These are phyloP conservation scores for Candida labiduridarum DNA, from an alignment of 1,139 yeast species.

Conservation along the genomic window DNA sequence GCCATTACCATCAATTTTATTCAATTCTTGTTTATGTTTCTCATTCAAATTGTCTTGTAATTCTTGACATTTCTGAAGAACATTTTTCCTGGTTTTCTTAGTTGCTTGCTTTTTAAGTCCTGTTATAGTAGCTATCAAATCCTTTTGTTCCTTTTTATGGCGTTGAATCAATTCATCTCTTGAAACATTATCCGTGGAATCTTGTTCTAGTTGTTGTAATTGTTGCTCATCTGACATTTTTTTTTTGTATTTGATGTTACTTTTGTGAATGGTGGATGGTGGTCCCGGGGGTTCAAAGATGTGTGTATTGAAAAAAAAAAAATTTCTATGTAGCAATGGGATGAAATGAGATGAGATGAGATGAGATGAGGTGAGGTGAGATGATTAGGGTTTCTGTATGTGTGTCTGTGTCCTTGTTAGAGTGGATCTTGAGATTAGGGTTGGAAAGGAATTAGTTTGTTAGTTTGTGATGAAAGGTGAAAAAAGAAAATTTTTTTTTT, in stretches of 20 bases:
- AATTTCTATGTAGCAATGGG: no score
- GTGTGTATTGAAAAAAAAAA: not conserved
- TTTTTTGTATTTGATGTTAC: not conserved
- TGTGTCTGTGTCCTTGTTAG: not conserved
- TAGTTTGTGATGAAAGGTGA: not conserved
- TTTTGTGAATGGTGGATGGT: not conserved
- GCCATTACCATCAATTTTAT: slow-evolving; percentile 13
- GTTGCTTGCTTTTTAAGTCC: slow-evolving; percentile 83
- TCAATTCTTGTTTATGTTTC: slow-evolving; percentile 57
- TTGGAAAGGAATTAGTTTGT: not conserved
- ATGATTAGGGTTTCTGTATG: slow-evolving; percentile 2
- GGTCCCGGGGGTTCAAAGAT: no score
- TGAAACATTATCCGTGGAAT: no score
- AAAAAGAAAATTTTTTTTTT: not conserved
- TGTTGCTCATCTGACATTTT: slow-evolving; percentile 3
- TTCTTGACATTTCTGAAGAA: slow-evolving; percentile 55
- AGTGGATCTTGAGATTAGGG: slow-evolving; percentile 1
- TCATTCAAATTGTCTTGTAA: slow-evolving; percentile 57
- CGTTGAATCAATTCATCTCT: slow-evolving; percentile 57
- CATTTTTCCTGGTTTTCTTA: slow-evolving; percentile 69
- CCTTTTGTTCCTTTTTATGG: slow-evolving; percentile 71
- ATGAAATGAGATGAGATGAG: no score
- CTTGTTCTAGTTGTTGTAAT: not conserved
- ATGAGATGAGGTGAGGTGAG: slow-evolving; percentile 4
- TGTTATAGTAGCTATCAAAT: slow-evolving; percentile 66